Base-by-base conservation (phyloP, 2,329 filamentous ascomycete species). In the Tolypocladium pustulatum region DNA sequence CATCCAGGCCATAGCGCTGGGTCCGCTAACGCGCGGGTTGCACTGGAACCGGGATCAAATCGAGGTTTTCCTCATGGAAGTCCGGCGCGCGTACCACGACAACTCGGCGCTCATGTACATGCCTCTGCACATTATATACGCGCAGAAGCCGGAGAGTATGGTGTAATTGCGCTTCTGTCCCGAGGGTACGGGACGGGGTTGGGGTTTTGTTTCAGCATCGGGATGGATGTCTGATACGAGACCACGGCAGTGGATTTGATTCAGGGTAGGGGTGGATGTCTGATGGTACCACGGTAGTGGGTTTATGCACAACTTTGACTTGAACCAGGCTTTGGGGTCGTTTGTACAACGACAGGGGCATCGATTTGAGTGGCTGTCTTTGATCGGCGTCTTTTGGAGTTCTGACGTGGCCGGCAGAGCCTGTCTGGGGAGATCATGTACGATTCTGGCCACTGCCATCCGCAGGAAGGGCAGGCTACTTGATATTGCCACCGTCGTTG, bases 111-210 rank as follows among this genome's bases (percentile, higher is more conserved):
- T 78, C 63, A 71, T 75, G 72, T 82, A 81, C 61, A 83, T 84
- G 81, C 80, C 80, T 10, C 71, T 82, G 62, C 76, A 81, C 65
- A 74, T 83, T 56, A 71, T 82, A 15, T 82, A 80, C 63, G 81
- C 75, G 20, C 81, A 83, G 67, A 82, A 78, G 66, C 78, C 81
- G 22, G 53, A 54, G 46, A 27, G 15, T 12, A 10, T 22, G 51
- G 27, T 13, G 17, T 59, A 30, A 54, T 52, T 4, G 46, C 27
- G 17, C 46, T 17, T 51, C 46, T 6, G 17, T 27, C 3, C 43
- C 22, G 9, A 25, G 22, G 41, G 20, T 10, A 1, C 46, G 17
- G 46, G 46, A 27, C 13, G 46, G 9, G 30, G 9, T 3, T 52
- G 9, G 30, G 27, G 10, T n/a, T 52, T 51, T 32, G 46, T 32